Percentiles rank a stretch among this genome's conserved stretches.
Conservation (phyloP, 2,329 filamentous ascomycete genomes). For the Geosmithia flava region DNA sequence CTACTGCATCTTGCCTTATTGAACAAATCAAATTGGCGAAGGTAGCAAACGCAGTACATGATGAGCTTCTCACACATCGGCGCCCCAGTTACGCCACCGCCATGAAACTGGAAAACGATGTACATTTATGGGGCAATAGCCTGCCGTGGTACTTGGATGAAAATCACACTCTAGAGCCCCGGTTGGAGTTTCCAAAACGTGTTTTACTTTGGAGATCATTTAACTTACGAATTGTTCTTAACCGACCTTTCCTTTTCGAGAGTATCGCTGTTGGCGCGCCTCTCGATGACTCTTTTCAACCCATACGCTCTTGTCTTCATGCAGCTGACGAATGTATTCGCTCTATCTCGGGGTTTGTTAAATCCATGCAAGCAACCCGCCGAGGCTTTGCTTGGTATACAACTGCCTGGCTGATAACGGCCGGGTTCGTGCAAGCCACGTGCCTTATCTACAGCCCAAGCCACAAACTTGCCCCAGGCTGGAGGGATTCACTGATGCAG, state of each 20-base stretch:
- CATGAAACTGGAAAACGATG: constrained; percentile 2
- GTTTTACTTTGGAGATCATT: constrained; percentile 7
- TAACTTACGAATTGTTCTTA: constrained; percentile 7
- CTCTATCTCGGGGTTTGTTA: constrained; percentile 5
- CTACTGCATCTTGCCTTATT: constrained; percentile 6
- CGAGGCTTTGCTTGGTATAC: constrained; percentile 7
- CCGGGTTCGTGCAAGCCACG: constrained; percentile 7
- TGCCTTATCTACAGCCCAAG: constrained; percentile 5
- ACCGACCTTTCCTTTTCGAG: constrained; percentile 5
- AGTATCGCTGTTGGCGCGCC: constrained; percentile 2
- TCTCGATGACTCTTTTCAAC: constrained; percentile 1
- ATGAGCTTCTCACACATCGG: constrained; percentile 7
- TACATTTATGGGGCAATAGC: constrained; percentile 3
- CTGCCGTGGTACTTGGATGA: constrained; percentile 4
- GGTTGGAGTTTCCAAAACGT: constrained; percentile 6
- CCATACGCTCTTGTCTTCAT: constrained; percentile 3
- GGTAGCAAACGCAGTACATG: constrained; percentile 7
- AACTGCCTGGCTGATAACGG: constrained; percentile 7
- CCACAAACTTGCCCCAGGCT: constrained; percentile 5
- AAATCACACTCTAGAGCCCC: neutral
- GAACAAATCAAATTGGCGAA: constrained; percentile 5
- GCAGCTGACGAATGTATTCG: constrained; percentile 5
- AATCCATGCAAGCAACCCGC: neutral
- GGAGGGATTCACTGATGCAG: constrained; percentile 4
- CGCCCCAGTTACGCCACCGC: constrained; percentile 4